Evolutionary conservation across 2,329 filamentous ascomycete genomes (phyloP), one percentile per base, ranked within the genome.

Genomic region (Colletotrichum magnum): DNA sequence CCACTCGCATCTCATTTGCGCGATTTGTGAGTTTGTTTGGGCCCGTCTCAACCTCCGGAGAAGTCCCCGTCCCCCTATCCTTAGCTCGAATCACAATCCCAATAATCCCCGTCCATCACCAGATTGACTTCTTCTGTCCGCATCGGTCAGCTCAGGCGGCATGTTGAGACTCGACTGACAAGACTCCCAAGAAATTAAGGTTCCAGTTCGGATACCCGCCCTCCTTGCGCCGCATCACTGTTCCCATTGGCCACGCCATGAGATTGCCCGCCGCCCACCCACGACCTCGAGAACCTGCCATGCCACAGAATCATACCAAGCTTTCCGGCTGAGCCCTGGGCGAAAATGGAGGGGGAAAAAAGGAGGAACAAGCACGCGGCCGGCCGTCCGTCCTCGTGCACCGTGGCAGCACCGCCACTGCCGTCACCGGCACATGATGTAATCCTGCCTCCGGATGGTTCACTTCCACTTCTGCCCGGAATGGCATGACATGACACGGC

Each of bases 11-110:
- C 45, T 39, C 41, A 50, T 60, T 66, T 66, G 66, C 66, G 66
- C 61, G 54, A 60, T 65, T 65, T 59, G 54, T 56, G 56, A 69
- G 53, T 65, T 60, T 57, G 61, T 53, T 56, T 60, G 32, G 50
- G 32, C 32, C 61, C 54, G 60, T 54, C 60, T 65, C 53, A 51
- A 68, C 39, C 15, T 53, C 28, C 28, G 28, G 10, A 32, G 50
- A 48, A 52, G 41, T 15, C 61, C 61, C 28, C 9, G n/a, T 50
- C 18, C 47, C 43, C 6, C 15, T 47, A 16, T 47, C 43, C 16
- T n/a, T 18, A 18, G 18, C 18, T 18, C 18, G 18, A 18, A 18
- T 18, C 18, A 18, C 18, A 18, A 18, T 18, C 18, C 18, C 18
- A 18, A 18, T 18, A 18, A 66, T 60, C 66, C 62, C 57, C 66